These are phyloP conservation scores for Stagonosporopsis chrysanthemi DNA, from an alignment of 2,329 filamentous ascomycete genomes.

Conservation along the genomic window DNA sequence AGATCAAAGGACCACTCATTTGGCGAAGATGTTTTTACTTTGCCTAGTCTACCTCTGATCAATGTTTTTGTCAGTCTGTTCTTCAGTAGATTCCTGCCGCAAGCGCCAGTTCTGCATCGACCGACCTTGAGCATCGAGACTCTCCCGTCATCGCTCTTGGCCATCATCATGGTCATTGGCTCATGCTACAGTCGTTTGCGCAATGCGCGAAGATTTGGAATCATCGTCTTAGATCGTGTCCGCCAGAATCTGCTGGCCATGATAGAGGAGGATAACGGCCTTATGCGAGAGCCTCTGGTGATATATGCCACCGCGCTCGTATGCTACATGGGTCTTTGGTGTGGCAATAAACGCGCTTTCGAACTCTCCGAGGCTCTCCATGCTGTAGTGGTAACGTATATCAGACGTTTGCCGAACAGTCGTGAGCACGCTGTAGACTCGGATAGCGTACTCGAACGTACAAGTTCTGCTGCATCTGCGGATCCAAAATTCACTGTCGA, in stretches of 20 bases:
- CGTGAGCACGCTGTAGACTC: background rate
- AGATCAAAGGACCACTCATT: background rate
- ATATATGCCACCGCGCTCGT: slow-evolving; percentile 11
- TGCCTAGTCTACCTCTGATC: slow-evolving; percentile 9
- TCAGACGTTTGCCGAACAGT: slow-evolving; percentile 5
- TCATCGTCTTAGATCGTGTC: slow-evolving; percentile 11
- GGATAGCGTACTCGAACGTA: too few relatives aligned
- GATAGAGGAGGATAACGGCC: slow-evolving; percentile 14
- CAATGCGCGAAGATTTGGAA: slow-evolving; percentile 15
- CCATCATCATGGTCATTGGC: slow-evolving; percentile 16
- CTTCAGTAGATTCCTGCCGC: slow-evolving; percentile 7
- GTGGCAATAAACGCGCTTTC: slow-evolving; percentile 17
- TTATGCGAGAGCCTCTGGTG: slow-evolving; percentile 13
- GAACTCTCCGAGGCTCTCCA: slow-evolving; percentile 11
- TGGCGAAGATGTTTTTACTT: slow-evolving; percentile 5
- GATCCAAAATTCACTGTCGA: background rate
- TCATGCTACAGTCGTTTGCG: slow-evolving; percentile 14
- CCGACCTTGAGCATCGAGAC: slow-evolving; percentile 1
- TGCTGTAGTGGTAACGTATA: slow-evolving; percentile 9
- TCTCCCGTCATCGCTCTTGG: slow-evolving; percentile 1
- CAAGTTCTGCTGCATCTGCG: background rate
- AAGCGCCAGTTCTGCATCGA: slow-evolving; percentile 10
- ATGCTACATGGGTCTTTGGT: slow-evolving; percentile 20
- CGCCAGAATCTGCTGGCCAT: slow-evolving; percentile 5
- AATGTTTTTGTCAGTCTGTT: slow-evolving; percentile 17